Evolutionary conservation across 148 eudicot species (phyloP).

Genomic region (Amaranthus hypochondriacus): DNA sequence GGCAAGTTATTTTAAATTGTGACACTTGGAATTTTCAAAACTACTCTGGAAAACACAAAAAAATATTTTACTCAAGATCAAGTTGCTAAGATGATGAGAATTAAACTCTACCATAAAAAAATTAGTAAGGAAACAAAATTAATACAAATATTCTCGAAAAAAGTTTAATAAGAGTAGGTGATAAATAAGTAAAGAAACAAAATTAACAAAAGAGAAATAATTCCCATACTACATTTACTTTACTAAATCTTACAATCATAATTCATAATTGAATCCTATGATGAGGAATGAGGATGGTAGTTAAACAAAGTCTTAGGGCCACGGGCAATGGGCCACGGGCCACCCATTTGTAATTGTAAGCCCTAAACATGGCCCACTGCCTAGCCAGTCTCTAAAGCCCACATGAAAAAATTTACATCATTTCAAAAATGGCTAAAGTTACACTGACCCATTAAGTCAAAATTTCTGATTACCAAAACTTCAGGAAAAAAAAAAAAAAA

Average conservation of each 20-base stretch:
- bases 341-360: constrained; percentile 15
- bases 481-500: not conserved
- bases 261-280: constrained; percentile 19
- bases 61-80: too few relatives aligned
- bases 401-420: constrained; percentile 29
- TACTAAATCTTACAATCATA: constrained; percentile 8
- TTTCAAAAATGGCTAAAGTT: constrained; percentile 29
- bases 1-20: too few relatives aligned
- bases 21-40: too few relatives aligned
- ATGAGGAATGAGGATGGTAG: constrained; percentile 7
- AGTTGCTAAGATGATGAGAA: too few relatives aligned
- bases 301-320: constrained; percentile 13
- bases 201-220: not conserved
- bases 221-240: constrained; percentile 12
- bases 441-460: constrained; percentile 30
- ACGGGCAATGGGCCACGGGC: not conserved
- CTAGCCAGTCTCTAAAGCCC: constrained; percentile 12
- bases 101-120: too few relatives aligned
- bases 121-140: too few relatives aligned
- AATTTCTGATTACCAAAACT: constrained; percentile 25
- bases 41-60: too few relatives aligned
- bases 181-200: too few relatives aligned
- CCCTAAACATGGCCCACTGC: too few relatives aligned
- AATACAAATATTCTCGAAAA: too few relatives aligned
- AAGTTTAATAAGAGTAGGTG: too few relatives aligned